Conservation (phyloP, 306 rosid species). For the Lathyrus oleraceus region DNA sequence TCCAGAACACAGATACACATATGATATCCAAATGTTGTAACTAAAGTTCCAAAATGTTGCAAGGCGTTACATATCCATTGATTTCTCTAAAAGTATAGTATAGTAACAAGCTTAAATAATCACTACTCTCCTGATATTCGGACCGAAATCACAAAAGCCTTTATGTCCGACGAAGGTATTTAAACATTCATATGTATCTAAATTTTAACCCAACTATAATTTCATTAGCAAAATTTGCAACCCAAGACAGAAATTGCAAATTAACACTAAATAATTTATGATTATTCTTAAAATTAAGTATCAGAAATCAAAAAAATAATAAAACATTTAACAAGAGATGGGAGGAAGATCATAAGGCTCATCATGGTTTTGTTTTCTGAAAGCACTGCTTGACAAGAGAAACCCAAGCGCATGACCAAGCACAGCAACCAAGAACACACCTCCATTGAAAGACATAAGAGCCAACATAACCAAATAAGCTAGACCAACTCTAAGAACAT, state of each 20-base stretch:
- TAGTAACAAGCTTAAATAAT: too few relatives aligned
- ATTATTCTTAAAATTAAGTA: background rate
- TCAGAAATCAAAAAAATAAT: background rate
- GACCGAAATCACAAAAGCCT: too few relatives aligned
- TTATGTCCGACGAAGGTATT: too few relatives aligned
- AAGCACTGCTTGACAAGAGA: conserved; percentile 53
- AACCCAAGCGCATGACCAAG: conserved; percentile 75
- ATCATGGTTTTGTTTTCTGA: conserved; percentile 29
- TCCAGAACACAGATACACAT: too few relatives aligned
- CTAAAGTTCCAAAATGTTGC: too few relatives aligned
- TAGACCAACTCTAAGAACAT: conserved; percentile 56
- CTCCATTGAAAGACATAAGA: conserved; percentile 80
- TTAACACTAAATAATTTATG: background rate
- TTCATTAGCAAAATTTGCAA: background rate
- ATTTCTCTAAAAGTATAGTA: too few relatives aligned
- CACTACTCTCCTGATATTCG: too few relatives aligned
- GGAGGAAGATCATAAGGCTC: conserved; percentile 59
- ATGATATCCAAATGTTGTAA: too few relatives aligned
- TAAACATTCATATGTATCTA: background rate
- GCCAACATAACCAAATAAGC: conserved; percentile 82
- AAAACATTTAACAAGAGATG: conserved; percentile 48
- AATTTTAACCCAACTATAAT: background rate
- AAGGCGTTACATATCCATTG: too few relatives aligned
- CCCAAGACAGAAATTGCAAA: background rate
- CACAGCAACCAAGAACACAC: conserved; percentile 68